These are phyloP conservation scores for Leptodermis oblonga DNA, from an alignment of 257 asterid species.

Conservation along the genomic window DNA sequence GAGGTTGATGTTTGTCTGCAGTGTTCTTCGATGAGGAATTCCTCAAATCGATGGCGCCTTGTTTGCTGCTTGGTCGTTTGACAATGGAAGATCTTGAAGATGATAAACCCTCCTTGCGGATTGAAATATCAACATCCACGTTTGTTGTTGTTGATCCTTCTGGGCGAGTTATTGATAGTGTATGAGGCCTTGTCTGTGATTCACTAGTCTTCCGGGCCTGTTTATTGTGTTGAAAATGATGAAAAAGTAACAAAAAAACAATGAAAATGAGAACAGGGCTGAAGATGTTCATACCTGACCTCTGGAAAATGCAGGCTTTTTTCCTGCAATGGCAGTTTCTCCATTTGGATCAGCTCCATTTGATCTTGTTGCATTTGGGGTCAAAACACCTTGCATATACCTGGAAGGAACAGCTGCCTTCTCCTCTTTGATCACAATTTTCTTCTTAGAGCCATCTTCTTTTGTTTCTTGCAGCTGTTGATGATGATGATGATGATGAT, in stretches of 20 bases:
- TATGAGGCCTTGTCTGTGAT: conserved; percentile 44
- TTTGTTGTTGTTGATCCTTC: conserved; percentile 31
- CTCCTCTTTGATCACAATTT: conserved; percentile 75
- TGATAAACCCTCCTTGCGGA: conserved; percentile 22
- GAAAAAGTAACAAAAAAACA: no score
- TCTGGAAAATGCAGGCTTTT: conserved; percentile 30
- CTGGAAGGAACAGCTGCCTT: conserved; percentile 65
- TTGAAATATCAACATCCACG: conserved; percentile 28
- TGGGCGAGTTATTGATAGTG: conserved; percentile 36
- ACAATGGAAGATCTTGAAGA: conserved; percentile 28
- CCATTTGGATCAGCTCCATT: conserved; percentile 32
- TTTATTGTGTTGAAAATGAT: no score
- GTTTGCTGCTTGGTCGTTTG: conserved; percentile 42
- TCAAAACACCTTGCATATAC: conserved; percentile 67
- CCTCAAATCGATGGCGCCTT: conserved; percentile 34
- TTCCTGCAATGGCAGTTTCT: conserved; percentile 32
- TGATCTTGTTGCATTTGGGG: conserved; percentile 37
- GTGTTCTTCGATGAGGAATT: conserved; percentile 23
- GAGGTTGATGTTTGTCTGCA: conserved; percentile 35
- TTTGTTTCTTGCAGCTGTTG: conserved; percentile 24
- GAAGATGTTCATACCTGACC: conserved; percentile 56
- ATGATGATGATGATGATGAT: no score
- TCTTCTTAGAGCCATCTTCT: conserved; percentile 38
- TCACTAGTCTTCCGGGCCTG: no score
- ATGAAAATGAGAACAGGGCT: no score